phyloP scores from a whole-genome alignment of 2,329 filamentous ascomycete species.

The Cercospora sp. region DNA sequence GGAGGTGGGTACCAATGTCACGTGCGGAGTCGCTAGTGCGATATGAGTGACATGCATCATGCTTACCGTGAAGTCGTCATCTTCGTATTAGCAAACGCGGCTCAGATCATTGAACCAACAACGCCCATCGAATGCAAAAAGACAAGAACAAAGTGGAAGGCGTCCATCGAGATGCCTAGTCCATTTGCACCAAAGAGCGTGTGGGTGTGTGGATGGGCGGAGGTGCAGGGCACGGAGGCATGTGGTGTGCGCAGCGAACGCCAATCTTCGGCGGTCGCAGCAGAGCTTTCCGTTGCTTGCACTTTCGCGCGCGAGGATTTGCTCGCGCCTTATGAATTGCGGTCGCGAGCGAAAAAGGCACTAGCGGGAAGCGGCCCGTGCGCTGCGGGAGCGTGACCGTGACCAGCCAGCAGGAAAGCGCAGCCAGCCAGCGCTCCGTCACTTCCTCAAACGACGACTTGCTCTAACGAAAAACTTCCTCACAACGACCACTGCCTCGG shows the following conservation, averaged over 20 bases:
- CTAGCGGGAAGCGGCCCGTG: neutral
- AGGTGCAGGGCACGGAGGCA: neutral
- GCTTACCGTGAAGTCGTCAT: constrained; percentile 17
- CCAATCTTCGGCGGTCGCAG: neutral
- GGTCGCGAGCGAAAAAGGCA: neutral
- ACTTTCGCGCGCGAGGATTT: neutral
- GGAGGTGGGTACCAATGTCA: constrained; percentile 1
- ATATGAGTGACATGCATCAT: constrained; percentile 16
- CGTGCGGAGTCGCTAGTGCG: constrained; percentile 5
- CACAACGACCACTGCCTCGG: neutral
- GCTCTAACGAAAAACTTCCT: neutral
- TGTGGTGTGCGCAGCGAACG: constrained; percentile 5
- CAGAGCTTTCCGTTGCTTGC: neutral
- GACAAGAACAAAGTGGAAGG: neutral
- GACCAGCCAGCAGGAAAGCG: neutral
- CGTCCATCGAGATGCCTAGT: constrained; percentile 14
- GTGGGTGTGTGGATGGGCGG: neutral
- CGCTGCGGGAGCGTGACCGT: neutral
- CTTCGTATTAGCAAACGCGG: constrained; percentile 4
- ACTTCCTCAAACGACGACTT: neutral
- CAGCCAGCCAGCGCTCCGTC: constrained; percentile 2
- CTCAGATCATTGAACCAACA: neutral
- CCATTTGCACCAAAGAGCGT: neutral
- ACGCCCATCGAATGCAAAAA: constrained; percentile 8
- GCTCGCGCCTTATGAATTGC: constrained; percentile 1